Evolutionary conservation across 2,329 filamentous ascomycete species (phyloP).

Genomic region (Penicillium sp.): DNA sequence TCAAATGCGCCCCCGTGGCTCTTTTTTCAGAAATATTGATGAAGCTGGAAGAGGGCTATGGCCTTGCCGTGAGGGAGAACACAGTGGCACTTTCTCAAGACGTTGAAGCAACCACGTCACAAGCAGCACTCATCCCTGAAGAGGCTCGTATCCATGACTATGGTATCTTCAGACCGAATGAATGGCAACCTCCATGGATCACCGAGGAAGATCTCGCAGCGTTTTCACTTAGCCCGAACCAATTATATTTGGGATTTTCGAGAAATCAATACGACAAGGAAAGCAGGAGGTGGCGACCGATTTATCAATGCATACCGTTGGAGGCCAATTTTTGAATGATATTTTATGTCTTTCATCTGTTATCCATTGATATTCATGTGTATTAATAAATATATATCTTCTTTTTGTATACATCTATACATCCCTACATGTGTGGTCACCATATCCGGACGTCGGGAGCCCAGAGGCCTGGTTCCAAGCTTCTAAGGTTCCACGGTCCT

Average conservation of each 20-base stretch:
- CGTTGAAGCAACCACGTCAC: too few species aligned
- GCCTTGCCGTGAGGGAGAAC: not conserved
- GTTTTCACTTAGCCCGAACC: not conserved
- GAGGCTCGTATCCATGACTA: constrained; percentile 28
- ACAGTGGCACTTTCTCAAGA: not conserved
- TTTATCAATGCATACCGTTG: not conserved
- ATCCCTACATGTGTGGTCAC: too few species aligned
- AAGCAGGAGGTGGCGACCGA: not conserved
- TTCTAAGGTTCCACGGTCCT: too few species aligned
- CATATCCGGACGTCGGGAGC: too few species aligned
- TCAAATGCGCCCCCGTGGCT: constrained; percentile 22
- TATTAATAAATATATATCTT: too few species aligned
- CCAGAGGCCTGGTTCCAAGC: too few species aligned
- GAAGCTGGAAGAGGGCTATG: constrained; percentile 21
- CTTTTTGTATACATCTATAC: too few species aligned
- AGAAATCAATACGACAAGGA: not conserved
- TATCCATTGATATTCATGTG: not conserved
- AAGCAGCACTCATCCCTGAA: constrained; percentile 14
- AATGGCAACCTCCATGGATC: not conserved
- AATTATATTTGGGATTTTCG: not conserved
- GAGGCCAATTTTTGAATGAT: not conserved
- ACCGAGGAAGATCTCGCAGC: not conserved
- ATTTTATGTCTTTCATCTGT: not conserved
- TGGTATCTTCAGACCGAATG: constrained; percentile 21
- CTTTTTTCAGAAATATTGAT: constrained; percentile 21